These are phyloP conservation scores for Microdochium nivale DNA, from an alignment of 2,329 filamentous ascomycete genomes.

Conservation along the genomic window DNA sequence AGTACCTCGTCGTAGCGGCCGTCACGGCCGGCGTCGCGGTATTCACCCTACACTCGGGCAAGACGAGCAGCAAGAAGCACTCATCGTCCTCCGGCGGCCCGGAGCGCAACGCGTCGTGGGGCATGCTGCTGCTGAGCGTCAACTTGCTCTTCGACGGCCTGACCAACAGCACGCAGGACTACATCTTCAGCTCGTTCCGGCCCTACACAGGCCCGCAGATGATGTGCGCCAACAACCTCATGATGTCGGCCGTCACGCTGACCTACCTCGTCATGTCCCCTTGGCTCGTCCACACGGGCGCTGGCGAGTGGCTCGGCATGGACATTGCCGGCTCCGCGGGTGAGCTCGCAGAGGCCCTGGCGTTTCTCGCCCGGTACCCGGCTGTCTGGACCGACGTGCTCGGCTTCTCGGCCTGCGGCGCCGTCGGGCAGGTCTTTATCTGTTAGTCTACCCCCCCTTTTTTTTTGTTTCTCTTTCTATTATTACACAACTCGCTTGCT, in stretches of 20 bases:
- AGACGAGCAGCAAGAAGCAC: conserved; percentile 37
- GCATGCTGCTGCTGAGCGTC: conserved; percentile 72
- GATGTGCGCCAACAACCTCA: conserved; percentile 97
- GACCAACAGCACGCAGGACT: conserved; percentile 93
- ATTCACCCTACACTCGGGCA: conserved; percentile 80
- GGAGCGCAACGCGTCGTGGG: conserved; percentile 62
- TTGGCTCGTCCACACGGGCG: conserved; percentile 60
- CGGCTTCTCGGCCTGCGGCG: conserved; percentile 82
- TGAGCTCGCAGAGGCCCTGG: conserved; percentile 71
- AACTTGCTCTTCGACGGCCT: conserved; percentile 94
- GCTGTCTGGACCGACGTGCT: conserved; percentile 79
- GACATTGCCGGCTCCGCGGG: conserved; percentile 56
- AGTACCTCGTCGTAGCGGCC: conserved; percentile 86
- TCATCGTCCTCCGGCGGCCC: conserved; percentile 28
- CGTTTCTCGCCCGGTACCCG: conserved; percentile 74
- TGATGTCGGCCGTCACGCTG: conserved; percentile 70
- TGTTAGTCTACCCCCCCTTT: conserved; percentile 39
- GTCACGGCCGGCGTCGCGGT: conserved; percentile 90
- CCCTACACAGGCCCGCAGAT: conserved; percentile 90
- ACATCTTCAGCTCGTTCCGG: conserved; percentile 75
- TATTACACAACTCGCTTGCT: neutral
- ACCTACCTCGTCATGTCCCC: conserved; percentile 72
- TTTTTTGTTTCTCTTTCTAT: neutral
- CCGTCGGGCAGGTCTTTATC: conserved; percentile 93
- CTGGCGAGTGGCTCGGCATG: conserved; percentile 59